Evolutionary conservation across 73 alveolate genomes (phyloP).

Genomic region (Stentor roeselii): DNA sequence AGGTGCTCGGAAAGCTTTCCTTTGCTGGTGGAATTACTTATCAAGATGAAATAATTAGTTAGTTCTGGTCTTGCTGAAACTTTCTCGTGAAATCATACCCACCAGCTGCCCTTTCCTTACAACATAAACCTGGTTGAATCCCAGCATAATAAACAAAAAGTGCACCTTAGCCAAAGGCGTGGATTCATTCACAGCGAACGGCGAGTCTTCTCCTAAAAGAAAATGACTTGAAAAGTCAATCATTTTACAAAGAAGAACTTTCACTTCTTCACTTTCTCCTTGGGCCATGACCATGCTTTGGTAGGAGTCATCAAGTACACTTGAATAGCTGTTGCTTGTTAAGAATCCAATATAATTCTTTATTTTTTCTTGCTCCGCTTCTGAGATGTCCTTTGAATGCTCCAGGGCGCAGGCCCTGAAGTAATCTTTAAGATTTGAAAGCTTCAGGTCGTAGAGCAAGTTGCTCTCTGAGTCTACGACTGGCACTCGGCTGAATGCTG

Average conservation of each 20-base stretch:
- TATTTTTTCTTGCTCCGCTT: background rate
- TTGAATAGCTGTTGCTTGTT: background rate
- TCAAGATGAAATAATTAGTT: no score
- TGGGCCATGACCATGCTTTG: background rate
- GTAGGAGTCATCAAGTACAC: background rate
- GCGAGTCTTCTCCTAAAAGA: slow-evolving; percentile 63
- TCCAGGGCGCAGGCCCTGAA: background rate
- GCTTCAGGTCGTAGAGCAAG: background rate
- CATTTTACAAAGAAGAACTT: no score
- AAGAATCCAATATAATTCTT: no score
- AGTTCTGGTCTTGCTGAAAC: slow-evolving; percentile 36
- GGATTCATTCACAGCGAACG: slow-evolving; percentile 64
- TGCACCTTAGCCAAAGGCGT: slow-evolving; percentile 77
- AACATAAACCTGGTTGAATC: slow-evolving; percentile 67
- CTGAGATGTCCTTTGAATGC: background rate
- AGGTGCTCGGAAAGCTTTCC: background rate
- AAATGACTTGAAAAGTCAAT: slow-evolving; percentile 61
- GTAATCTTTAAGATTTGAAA: background rate
- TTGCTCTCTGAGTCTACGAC: slow-evolving; percentile 18
- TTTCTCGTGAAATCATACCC: slow-evolving; percentile 80
- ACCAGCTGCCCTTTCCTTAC: slow-evolving; percentile 70
- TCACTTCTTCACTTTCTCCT: background rate
- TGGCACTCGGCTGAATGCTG: background rate
- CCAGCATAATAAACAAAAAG: slow-evolving; percentile 79
- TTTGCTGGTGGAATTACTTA: no score